A percentile compares a stretch with the other conserved stretches of the same genome.
These are phyloP conservation scores for Podaxis sp. DNA, from an alignment of 768 basidiomycete genomes.

Conservation along the genomic window DNA sequence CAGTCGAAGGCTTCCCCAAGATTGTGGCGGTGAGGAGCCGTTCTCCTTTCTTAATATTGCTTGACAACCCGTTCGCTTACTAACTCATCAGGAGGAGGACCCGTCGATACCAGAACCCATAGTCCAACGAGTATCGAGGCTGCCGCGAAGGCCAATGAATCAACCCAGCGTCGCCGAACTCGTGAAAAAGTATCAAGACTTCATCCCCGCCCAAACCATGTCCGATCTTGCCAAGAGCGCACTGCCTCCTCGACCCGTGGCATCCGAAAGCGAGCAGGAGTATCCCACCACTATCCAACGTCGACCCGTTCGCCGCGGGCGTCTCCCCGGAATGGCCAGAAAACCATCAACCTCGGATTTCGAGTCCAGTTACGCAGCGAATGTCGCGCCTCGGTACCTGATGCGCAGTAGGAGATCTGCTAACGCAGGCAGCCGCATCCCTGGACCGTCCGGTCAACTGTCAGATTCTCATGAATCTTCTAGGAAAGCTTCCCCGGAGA, in stretches of 20 bases:
- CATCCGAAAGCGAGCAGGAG: slow-evolving; percentile 86
- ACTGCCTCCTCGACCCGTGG: slow-evolving; percentile 52
- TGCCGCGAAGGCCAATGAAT: slow-evolving; percentile 59
- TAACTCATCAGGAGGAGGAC: slow-evolving; percentile 7
- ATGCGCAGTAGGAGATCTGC: slow-evolving; percentile 51
- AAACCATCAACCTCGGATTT: slow-evolving; percentile 79
- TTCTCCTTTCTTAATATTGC: not conserved
- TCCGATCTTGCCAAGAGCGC: slow-evolving; percentile 74
- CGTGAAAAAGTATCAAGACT: slow-evolving; percentile 80
- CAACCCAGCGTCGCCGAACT: slow-evolving; percentile 81
- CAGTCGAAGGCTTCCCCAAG: slow-evolving; percentile 16
- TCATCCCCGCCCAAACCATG: slow-evolving; percentile 68
- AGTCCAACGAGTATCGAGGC: slow-evolving; percentile 46
- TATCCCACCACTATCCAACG: slow-evolving; percentile 37
- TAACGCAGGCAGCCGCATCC: slow-evolving; percentile 46
- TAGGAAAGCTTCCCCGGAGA: slow-evolving; percentile 74
- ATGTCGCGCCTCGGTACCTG: slow-evolving; percentile 78
- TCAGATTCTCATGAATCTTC: slow-evolving; percentile 63
- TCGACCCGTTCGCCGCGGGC: slow-evolving; percentile 44
- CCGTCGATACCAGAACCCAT: slow-evolving; percentile 11
- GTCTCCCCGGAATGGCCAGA: slow-evolving; percentile 41
- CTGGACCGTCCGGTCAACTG: slow-evolving; percentile 48
- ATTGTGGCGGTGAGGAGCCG: slow-evolving; percentile 5
- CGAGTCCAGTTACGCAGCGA: slow-evolving; percentile 91
- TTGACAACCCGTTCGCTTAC: not conserved